Conservation (phyloP, 176 grass and related monocot genomes). For the Aegilops bicornis region DNA sequence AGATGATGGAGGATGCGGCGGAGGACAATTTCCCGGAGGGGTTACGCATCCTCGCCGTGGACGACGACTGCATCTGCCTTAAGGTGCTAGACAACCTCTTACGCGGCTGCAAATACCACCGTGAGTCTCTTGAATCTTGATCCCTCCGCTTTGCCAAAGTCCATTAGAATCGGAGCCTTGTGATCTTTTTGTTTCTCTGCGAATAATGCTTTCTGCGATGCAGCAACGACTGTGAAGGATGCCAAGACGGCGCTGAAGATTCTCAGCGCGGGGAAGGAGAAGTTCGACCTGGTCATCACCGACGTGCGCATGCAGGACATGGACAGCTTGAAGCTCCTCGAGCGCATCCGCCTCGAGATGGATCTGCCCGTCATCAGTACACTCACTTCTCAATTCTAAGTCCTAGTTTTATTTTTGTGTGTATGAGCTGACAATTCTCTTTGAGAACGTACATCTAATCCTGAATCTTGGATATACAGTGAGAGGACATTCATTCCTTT, state of each 20-base stretch:
- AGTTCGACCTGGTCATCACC: conserved; percentile 56
- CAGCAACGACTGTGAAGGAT: conserved; percentile 40
- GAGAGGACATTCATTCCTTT: background rate
- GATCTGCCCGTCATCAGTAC: conserved; percentile 64
- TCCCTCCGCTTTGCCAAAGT: too few species aligned
- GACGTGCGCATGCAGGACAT: conserved; percentile 56
- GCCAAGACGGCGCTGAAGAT: conserved; percentile 37
- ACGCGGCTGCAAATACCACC: conserved; percentile 22
- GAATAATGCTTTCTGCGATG: background rate
- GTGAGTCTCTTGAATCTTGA: conserved; percentile 13
- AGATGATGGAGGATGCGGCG: background rate
- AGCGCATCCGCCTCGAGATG: conserved; percentile 19
- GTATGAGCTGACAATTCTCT: background rate
- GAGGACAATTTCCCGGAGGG: too few species aligned
- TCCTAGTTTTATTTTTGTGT: background rate
- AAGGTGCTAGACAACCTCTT: conserved; percentile 16
- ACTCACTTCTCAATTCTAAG: background rate
- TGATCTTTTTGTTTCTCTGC: background rate
- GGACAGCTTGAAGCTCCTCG: conserved; percentile 64
- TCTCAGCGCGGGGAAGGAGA: conserved; percentile 44
- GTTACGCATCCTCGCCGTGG: conserved; percentile 32
- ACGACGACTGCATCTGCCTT: conserved; percentile 15
- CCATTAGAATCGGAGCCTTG: background rate
- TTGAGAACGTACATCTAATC: too few species aligned
- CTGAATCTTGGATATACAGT: too few species aligned